Conservation (phyloP, 768 basidiomycete genomes). For the Collybiopsis luxurians region DNA sequence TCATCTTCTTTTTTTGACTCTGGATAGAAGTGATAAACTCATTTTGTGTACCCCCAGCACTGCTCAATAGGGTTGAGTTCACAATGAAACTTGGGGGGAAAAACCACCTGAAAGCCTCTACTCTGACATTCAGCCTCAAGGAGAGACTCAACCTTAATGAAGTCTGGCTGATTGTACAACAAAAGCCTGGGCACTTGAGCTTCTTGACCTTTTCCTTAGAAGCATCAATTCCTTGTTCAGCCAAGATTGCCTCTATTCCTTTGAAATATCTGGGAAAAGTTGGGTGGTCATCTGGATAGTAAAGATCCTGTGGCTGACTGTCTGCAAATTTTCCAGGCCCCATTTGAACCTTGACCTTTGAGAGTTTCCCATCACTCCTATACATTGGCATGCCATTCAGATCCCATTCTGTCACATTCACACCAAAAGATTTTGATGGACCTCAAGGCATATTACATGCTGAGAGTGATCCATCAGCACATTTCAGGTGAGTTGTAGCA, state of each 20-base stretch:
- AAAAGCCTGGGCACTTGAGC: too few species aligned
- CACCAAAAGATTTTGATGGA: neutral
- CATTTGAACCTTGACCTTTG: neutral
- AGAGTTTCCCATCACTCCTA: neutral
- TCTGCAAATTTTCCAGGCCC: neutral
- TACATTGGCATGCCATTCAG: neutral
- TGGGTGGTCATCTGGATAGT: neutral
- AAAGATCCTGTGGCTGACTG: neutral
- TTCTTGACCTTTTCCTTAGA: too few species aligned
- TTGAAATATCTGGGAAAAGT: constrained; percentile 11
- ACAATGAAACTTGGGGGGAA: neutral
- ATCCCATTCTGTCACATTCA: neutral
- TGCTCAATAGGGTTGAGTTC: constrained; percentile 16
- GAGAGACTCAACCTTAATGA: too few species aligned
- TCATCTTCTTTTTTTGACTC: neutral
- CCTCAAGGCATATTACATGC: neutral
- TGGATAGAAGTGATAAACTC: constrained; percentile 12
- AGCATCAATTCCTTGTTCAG: too few species aligned
- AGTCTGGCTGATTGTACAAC: too few species aligned
- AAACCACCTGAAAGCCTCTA: too few species aligned
- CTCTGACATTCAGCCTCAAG: too few species aligned
- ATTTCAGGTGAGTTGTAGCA: neutral
- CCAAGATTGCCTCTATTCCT: constrained; percentile 23
- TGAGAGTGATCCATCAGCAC: neutral
- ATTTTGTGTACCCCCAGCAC: constrained; percentile 22